Percentiles rank a stretch among this genome's conserved stretches.
phyloP scores from a whole-genome alignment of 176 grass and related monocot species.

The Cenchrus purpureus region DNA sequence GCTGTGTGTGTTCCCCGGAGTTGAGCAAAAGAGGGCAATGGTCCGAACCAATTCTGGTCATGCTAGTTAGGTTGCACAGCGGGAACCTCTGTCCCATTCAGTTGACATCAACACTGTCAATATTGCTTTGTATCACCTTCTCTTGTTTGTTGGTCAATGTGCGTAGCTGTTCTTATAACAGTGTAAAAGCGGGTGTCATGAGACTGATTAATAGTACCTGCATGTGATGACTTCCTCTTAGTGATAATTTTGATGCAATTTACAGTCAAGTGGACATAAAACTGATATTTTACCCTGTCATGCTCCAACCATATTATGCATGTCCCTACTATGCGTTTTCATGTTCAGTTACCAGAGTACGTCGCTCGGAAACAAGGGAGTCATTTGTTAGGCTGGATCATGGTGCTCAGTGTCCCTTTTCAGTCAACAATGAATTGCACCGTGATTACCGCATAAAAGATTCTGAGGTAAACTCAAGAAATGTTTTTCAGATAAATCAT shows the following conservation, averaged over 20 bases:
- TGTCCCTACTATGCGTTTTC: conserved; percentile 1
- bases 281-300: background rate
- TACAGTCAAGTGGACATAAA: background rate
- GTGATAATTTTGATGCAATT: background rate
- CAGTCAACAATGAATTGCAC: conserved; percentile 61
- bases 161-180: too few relatives aligned
- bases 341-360: conserved; percentile 61
- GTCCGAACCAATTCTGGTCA: too few relatives aligned
- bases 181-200: background rate
- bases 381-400: conserved; percentile 75
- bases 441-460: conserved; percentile 74
- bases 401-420: conserved; percentile 59
- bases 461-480: conserved; percentile 53
- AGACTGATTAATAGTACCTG: background rate
- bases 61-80: too few relatives aligned
- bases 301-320: background rate
- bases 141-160: too few relatives aligned
- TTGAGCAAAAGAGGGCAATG: too few relatives aligned
- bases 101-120: too few relatives aligned
- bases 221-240: background rate
- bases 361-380: conserved; percentile 58
- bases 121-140: too few relatives aligned
- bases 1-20: too few relatives aligned
- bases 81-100: too few relatives aligned
- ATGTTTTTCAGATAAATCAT: conserved; percentile 15